phyloP scores from a whole-genome alignment of 108 stramenopile species.

The Cyclotella kingstonii region DNA sequence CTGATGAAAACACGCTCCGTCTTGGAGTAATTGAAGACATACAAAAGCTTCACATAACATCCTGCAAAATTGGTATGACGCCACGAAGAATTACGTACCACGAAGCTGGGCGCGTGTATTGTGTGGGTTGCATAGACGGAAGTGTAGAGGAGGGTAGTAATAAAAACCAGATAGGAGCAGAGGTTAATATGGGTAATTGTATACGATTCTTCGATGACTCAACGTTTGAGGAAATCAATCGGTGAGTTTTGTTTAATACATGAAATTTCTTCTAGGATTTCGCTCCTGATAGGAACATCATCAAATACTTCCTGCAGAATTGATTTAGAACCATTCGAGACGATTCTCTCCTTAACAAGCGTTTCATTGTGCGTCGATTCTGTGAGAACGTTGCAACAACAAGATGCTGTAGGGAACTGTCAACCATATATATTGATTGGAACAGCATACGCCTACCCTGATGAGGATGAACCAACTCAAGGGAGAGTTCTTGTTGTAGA shows the following conservation, averaged over 20 bases:
- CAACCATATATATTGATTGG: constrained; percentile 86
- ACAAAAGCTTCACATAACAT: constrained; percentile 97
- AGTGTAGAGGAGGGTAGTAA: constrained; percentile 25
- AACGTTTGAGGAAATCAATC: constrained; percentile 83
- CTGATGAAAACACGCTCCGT: constrained; percentile 83
- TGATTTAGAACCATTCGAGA: constrained; percentile 82
- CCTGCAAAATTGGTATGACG: constrained; percentile 88
- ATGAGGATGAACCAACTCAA: constrained; percentile 91
- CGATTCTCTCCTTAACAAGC: constrained; percentile 73
- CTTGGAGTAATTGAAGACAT: constrained; percentile 97
- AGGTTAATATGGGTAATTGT: constrained; percentile 81
- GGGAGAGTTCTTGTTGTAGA: constrained; percentile 91
- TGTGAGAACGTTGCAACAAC: constrained; percentile 19
- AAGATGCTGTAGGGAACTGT: constrained; percentile 16
- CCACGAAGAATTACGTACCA: constrained; percentile 89
- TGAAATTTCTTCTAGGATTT: no score
- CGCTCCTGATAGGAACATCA: neutral
- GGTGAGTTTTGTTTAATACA: constrained; percentile 36
- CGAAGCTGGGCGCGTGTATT: constrained; percentile 71
- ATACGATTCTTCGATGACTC: constrained; percentile 86
- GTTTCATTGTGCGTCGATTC: constrained; percentile 40
- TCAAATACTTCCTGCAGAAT: constrained; percentile 37
- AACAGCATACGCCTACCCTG: constrained; percentile 85
- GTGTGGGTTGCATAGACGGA: constrained; percentile 74
- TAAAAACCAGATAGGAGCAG: constrained; percentile 43